Conservation (phyloP, 139 green algal genomes). For the Mychonastes homosphaera region DNA sequence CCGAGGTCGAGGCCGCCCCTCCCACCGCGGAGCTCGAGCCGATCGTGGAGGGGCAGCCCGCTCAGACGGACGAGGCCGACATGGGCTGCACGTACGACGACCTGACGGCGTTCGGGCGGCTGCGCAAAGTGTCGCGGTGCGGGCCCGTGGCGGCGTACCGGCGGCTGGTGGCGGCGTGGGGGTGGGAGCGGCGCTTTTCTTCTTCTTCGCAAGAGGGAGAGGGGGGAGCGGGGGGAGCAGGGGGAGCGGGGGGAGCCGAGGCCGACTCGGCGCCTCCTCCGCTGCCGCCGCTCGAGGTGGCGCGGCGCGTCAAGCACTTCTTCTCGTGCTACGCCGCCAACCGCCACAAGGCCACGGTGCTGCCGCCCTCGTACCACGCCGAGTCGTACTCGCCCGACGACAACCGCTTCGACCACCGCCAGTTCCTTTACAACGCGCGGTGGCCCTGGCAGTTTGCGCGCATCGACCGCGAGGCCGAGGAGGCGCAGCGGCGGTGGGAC, state of each 20-base stretch:
- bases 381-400: slow-evolving; percentile 93
- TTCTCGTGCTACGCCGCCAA: slow-evolving; percentile 94
- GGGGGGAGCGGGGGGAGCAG: not conserved
- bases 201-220: not conserved
- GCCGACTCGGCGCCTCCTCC: not conserved
- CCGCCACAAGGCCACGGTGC: slow-evolving; percentile 91
- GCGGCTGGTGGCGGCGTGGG: slow-evolving; percentile 42
- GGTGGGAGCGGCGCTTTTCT: not conserved
- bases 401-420: slow-evolving; percentile 88
- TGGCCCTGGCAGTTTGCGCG: slow-evolving; percentile 82
- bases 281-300: not conserved
- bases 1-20: slow-evolving; percentile 63
- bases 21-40: slow-evolving; percentile 94
- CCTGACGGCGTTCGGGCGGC: slow-evolving; percentile 75
- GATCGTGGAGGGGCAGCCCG: slow-evolving; percentile 25
- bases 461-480: no score
- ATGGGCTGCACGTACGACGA: slow-evolving; percentile 96
- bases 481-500: no score
- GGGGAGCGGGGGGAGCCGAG: no score
- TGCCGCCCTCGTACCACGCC: slow-evolving; percentile 94
- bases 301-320: slow-evolving; percentile 78
- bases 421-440: slow-evolving; percentile 86
- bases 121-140: slow-evolving; percentile 77
- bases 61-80: slow-evolving; percentile 81
- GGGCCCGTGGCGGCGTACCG: slow-evolving; percentile 85